Evolutionary conservation across 2,329 filamentous ascomycete species (phyloP), one percentile per base, ranked within the genome.

Genomic region (Trichoderma sp.): DNA sequence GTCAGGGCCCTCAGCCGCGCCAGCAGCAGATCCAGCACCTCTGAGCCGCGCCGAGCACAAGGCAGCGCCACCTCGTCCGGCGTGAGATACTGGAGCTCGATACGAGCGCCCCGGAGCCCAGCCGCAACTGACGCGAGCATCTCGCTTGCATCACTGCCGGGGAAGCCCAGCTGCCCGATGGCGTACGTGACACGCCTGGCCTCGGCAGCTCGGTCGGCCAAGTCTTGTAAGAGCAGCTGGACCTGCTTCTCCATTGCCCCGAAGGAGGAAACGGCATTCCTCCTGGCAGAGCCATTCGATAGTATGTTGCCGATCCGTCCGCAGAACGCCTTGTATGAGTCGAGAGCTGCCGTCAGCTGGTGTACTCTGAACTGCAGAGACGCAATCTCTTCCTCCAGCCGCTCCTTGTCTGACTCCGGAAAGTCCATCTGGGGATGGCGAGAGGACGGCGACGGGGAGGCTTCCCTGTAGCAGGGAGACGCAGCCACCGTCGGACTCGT

Each of bases 1-100:
- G 81, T 76, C 39, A 88, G 78, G 15, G 78, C 76, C 2, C 83
- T 81, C 2, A 88, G 78, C 0, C 81, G 77, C 0, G 72, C 71
- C 0, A 88, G 78, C 5, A 88, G 72, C 14, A 87, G 78, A 64
- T 85, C 83, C 0, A 89, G 78, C 0, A 88, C 79, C 59, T 84
- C 80, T 0, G 82, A 82, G 2, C 85, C 85, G 57, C 81, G 81
- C 0, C 81, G 80, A 0, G 79, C 80, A 0, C 86, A 75, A 0
- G 85, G 83, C 0, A 86, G 78, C 0, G 79, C 70, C n/a, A 83
- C 76, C 71, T 88, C 86, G 6, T 85, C 86, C 0, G 86, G 86
- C 0, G 81, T 83, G 21, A 88, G 78, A 70, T 88, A 88, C 72
- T 88, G 86, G 2, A 88, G 80, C 69, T 88, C 85, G 0, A 88